Percentiles rank a stretch among this genome's conserved stretches.
phyloP scores from a whole-genome alignment of 2,329 filamentous ascomycete species.

The Penicillium psychrosexuale region DNA sequence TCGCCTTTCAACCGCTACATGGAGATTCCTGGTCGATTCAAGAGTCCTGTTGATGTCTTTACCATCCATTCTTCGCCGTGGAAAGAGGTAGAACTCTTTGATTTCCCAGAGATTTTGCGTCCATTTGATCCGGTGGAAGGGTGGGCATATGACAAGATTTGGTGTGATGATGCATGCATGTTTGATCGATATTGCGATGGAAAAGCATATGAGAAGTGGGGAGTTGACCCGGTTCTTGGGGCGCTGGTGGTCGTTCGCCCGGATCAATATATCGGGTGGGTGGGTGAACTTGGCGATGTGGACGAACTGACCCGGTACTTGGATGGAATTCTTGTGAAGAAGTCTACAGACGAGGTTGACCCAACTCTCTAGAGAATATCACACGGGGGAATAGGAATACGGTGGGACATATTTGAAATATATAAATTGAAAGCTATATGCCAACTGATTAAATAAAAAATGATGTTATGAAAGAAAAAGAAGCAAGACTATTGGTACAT shows the following conservation, averaged over 20 bases:
- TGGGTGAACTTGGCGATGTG: constrained; percentile 26
- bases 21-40: constrained; percentile 36
- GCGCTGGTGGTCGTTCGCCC: constrained; percentile 24
- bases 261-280: constrained; percentile 31
- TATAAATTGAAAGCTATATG: background rate
- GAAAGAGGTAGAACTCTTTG: constrained; percentile 49
- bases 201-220: constrained; percentile 28
- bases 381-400: background rate
- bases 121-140: constrained; percentile 49
- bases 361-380: background rate
- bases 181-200: constrained; percentile 26
- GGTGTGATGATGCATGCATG: constrained; percentile 47
- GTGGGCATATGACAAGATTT: constrained; percentile 58
- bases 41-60: constrained; percentile 57
- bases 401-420: background rate
- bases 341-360: background rate
- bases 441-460: background rate
- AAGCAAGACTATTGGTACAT: background rate
- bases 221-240: constrained; percentile 22
- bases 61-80: constrained; percentile 58
- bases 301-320: constrained; percentile 23
- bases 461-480: too few relatives aligned
- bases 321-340: constrained; percentile 19
- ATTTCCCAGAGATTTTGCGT: constrained; percentile 50
- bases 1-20: constrained; percentile 47